A percentile compares a stretch with the other conserved stretches of the same genome.
Evolutionary conservation across 331 rosid species (phyloP).

Genomic region (Dryas integrifolia): DNA sequence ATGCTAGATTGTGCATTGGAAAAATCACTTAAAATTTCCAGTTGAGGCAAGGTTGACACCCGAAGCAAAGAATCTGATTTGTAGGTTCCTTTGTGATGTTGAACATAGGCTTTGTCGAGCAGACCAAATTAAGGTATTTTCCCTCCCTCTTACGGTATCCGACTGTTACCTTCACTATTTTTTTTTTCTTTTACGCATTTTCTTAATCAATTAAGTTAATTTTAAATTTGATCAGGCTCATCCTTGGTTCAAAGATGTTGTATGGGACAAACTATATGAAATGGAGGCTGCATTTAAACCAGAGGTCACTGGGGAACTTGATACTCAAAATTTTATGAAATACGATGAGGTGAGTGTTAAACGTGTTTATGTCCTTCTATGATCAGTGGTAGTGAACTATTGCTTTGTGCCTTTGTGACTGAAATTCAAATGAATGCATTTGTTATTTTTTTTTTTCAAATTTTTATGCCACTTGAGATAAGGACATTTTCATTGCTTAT

Average conservation of each 20-base stretch:
- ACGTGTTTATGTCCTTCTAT: background rate
- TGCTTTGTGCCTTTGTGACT: background rate
- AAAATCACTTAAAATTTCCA: slow-evolving; percentile 50
- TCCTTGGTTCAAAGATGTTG: slow-evolving; percentile 48
- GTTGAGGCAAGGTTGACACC: slow-evolving; percentile 46
- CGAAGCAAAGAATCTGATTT: slow-evolving; percentile 49
- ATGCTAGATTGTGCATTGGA: slow-evolving; percentile 49
- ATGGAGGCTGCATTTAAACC: slow-evolving; percentile 55
- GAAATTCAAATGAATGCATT: background rate
- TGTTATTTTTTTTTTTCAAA: background rate
- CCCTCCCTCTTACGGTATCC: background rate
- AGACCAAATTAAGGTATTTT: slow-evolving; percentile 41
- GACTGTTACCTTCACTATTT: background rate
- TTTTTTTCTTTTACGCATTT: background rate
- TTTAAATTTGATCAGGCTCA: slow-evolving; percentile 36
- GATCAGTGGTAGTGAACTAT: background rate
- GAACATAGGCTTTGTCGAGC: slow-evolving; percentile 46
- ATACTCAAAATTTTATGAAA: slow-evolving; percentile 52
- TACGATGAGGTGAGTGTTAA: slow-evolving; percentile 42
- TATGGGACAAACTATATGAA: slow-evolving; percentile 48
- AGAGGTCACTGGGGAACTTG: slow-evolving; percentile 51
- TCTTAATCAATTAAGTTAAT: background rate
- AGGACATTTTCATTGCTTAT: background rate
- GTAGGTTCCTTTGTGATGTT: slow-evolving; percentile 48
- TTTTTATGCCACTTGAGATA: background rate